A percentile compares a stretch with the other conserved stretches of the same genome.
phyloP scores from a whole-genome alignment of 1,284 basidiomycete genomes.

The Sporisorium iseilematis-ciliati region DNA sequence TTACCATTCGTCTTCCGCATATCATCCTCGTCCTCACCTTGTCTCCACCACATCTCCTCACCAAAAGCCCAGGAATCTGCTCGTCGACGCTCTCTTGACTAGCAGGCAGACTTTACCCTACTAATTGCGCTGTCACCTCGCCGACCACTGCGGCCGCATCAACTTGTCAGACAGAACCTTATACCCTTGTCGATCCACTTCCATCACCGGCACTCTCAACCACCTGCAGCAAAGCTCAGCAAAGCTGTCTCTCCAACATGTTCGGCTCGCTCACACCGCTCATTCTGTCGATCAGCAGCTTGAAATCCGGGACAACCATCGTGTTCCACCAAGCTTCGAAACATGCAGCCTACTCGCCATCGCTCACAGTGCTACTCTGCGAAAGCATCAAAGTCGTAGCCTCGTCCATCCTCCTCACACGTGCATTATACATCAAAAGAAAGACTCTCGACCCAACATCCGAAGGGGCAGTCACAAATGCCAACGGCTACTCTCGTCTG shows the following conservation, averaged over 20 bases:
- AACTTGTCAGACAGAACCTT: too few relatives aligned
- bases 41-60: too few relatives aligned
- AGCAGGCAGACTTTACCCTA: too few relatives aligned
- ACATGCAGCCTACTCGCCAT: slow-evolving; percentile 35
- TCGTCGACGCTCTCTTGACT: too few relatives aligned
- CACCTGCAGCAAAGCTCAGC: too few relatives aligned
- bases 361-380: slow-evolving; percentile 22
- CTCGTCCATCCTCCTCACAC: slow-evolving; percentile 15
- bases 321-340: slow-evolving; percentile 27
- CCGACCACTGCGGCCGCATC: too few relatives aligned
- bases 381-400: slow-evolving; percentile 31
- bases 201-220: too few relatives aligned
- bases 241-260: slow-evolving; percentile 11
- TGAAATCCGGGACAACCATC: slow-evolving; percentile 23
- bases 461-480: not conserved
- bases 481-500: slow-evolving; percentile 8
- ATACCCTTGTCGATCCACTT: too few relatives aligned
- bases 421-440: slow-evolving; percentile 14
- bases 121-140: too few relatives aligned
- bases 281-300: slow-evolving; percentile 15
- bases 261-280: slow-evolving; percentile 25
- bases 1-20: too few relatives aligned
- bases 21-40: too few relatives aligned
- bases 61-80: too few relatives aligned
- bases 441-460: not conserved